Base-by-base conservation (phyloP, 2,329 filamentous ascomycete genomes). In the Aspergillus sp. region DNA sequence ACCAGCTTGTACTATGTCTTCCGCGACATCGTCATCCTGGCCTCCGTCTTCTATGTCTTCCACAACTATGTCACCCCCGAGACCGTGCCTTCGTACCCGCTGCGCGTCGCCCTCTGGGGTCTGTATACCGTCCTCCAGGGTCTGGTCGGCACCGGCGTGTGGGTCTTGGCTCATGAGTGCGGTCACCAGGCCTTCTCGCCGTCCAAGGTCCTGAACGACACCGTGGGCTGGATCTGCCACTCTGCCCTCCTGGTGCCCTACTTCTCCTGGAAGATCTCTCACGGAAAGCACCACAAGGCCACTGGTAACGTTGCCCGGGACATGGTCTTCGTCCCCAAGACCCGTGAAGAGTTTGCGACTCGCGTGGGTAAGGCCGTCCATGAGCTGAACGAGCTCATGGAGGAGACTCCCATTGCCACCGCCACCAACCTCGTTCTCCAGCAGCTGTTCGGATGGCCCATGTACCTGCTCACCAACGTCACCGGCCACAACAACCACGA, bases 201-300 rank as follows among this genome's bases (percentile, higher is more conserved):
- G n/a, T 97, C 89, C 66, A 93, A 89, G 79, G 78, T 85, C 10
- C 76, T 97, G 71, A 97, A 97, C 79, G 91, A 97, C 75, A 84
- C 89, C 21, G 91, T 94, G 53, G 93, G 93, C 67, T 97, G 90
- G 89, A 74, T 96, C 71, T 84, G 90, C 64, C 93, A 97, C 79
- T 96, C 92, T 34, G 75, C 85, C 42, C 85, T 97, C 36, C 81
- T 97, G 52, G 93, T 99, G 45, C 94, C 94, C 19, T 99, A 97
- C 80, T 99, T 97, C 80, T 96, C 91, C 71, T 99, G 94, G 94
- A 96, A 99, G 80, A 92, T 97, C 76, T 96, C 91, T 62, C 94
- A 99, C 79, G 89, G 91, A 80, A 96, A 96, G 85, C 94, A 99
- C 81, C 94, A 99, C 88, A 97, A 97, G 84, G 91, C 92, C 59